Evolutionary conservation across 306 rosid genomes (phyloP), one percentile per base, ranked within the genome.

Genomic region (Prunus salicina): DNA sequence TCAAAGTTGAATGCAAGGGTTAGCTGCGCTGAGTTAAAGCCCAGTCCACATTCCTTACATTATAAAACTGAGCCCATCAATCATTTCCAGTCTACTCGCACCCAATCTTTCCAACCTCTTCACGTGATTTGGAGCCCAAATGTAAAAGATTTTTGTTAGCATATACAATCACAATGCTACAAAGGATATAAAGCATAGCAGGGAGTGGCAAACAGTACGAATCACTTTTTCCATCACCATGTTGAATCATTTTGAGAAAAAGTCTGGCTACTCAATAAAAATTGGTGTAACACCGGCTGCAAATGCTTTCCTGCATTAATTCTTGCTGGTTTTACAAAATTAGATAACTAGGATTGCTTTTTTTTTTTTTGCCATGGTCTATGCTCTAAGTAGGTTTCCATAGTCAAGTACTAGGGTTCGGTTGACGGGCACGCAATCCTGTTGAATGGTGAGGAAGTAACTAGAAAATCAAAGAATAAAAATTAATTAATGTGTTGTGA

Each of bases 181-280:
- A 66, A 24, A 2, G 41, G 12, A 28, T 28, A 52, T 12, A 11
- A 12, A 52, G n/a, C 6, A 56, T 3, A 65, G n/a, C 7, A 51
- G 52, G 9, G 41, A 67, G 58, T 67, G 74, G 74, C 73, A 55
- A 53, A 67, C 47, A 67, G 50, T 16, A 76, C 16, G 6, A 57
- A 30, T 32, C 32, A 10, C 67, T 22, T 14, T 9, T 56, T 12
- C 51, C 57, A 12, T 46, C 47, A 74, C 34, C 22, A 58, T 12
- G 30, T 25, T 13, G 18, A 60, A 25, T 60, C 64, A 12, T 25
- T 25, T 18, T 4, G 46, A 10, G 27, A 51, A 51, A 51, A 2
- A 16, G 65, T 13, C 43, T 38, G 43, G 43, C 34, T 60, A 7
- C 34, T 25, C 20, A 53, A 13, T 47, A 47, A 47, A 47, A 47